A percentile compares a stretch with the other conserved stretches of the same genome.
Conservation (phyloP, 1,284 basidiomycete species). For the Irpex rosettiformis region DNA sequence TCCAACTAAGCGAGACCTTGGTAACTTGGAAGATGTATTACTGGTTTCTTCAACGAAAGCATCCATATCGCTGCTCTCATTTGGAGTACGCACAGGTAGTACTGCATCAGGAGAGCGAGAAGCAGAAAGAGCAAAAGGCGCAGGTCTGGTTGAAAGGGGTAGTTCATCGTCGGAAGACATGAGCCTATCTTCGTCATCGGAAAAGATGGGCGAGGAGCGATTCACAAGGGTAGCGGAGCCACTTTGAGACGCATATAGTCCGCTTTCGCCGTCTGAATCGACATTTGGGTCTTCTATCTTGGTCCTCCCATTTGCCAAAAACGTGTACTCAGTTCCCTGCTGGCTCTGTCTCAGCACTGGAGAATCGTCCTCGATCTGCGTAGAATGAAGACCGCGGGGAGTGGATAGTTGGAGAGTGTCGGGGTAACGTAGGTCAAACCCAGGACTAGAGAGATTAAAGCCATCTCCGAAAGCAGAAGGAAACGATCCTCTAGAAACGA, state of each 20-base stretch:
- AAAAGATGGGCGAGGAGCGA: background rate
- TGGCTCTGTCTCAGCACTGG: background rate
- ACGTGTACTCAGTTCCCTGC: background rate
- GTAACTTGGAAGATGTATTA: no score
- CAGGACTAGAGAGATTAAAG: background rate
- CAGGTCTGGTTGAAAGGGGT: background rate
- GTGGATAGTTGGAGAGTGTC: background rate
- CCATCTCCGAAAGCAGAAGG: background rate
- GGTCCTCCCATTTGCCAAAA: no score
- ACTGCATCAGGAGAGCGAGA: background rate
- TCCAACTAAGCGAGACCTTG: no score
- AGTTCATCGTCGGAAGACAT: background rate
- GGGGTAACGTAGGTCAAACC: background rate
- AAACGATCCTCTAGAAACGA: background rate
- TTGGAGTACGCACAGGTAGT: background rate
- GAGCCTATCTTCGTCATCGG: background rate
- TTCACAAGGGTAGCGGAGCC: background rate
- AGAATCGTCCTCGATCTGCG: background rate
- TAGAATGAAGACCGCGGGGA: background rate
- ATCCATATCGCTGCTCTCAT: background rate
- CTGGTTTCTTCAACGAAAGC: background rate
- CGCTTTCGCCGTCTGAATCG: background rate
- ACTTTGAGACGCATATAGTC: conserved; percentile 4
- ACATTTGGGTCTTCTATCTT: no score
- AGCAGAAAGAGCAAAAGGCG: background rate